Conservation (phyloP, 805 yeast species). For the Wickerhamiella brachini region DNA sequence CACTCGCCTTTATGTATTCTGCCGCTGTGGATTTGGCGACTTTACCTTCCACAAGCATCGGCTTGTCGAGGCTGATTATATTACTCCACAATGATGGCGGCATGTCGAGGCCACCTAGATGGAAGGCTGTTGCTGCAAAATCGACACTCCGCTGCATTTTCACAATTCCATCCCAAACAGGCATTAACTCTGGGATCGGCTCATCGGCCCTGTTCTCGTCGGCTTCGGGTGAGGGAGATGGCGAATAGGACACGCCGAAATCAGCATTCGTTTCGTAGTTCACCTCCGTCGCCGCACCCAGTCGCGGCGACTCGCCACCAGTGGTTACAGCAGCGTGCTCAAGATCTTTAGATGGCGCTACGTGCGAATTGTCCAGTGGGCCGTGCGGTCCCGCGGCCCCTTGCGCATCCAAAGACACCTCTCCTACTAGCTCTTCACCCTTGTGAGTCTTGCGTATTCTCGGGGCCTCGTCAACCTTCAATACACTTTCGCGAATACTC, state of each 20-base stretch:
- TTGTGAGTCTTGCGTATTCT: slow-evolving; percentile 69
- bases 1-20: slow-evolving; percentile 3
- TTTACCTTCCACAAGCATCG: slow-evolving; percentile 8
- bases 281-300: neutral
- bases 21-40: slow-evolving; percentile 3
- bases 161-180: slow-evolving; percentile 36
- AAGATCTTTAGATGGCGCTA: slow-evolving; percentile 10
- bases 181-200: neutral
- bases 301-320: too few species aligned
- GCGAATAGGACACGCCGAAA: neutral
- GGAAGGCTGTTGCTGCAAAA: slow-evolving; percentile 30
- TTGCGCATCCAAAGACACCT: slow-evolving; percentile 1
- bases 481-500: slow-evolving; percentile 51
- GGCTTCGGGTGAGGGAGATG: neutral
- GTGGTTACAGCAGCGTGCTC: slow-evolving; percentile 7
- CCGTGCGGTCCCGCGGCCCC: slow-evolving; percentile 25
- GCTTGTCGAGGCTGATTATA: neutral
- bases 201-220: neutral
- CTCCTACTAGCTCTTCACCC: slow-evolving; percentile 73
- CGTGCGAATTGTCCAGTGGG: neutral
- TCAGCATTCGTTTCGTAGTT: neutral
- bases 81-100: neutral
- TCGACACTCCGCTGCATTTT: slow-evolving; percentile 37
- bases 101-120: slow-evolving; percentile 22
- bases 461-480: slow-evolving; percentile 47